Evolutionary conservation across 2,329 filamentous ascomycete species (phyloP).

Genomic region (Fusarium poae): DNA sequence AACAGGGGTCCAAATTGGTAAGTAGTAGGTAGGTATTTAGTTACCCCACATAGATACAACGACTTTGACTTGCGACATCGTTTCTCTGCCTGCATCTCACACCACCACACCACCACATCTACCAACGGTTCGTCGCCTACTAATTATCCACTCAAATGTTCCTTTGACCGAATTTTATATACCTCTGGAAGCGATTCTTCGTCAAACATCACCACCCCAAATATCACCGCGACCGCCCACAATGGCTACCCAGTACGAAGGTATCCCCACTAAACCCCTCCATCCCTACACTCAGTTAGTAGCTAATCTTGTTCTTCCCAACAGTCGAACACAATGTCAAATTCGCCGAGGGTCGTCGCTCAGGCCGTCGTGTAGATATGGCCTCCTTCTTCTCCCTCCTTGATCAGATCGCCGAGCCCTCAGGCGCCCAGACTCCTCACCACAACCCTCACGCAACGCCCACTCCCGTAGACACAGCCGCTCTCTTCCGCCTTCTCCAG

Average conservation of each 20-base stretch:
- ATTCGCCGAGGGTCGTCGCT: conserved; percentile 55
- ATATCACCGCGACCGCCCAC: conserved; percentile 21
- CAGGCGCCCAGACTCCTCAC: conserved; percentile 53
- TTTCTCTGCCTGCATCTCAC: conserved; percentile 37
- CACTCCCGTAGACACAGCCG: conserved; percentile 69
- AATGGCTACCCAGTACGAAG: conserved; percentile 71
- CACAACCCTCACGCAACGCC: conserved; percentile 70
- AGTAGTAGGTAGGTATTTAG: no score
- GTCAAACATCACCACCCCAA: background rate
- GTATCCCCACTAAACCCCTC: conserved; percentile 50
- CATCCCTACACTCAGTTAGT: conserved; percentile 1
- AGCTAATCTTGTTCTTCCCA: conserved; percentile 8
- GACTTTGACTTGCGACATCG: conserved; percentile 39
- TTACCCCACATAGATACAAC: conserved; percentile 22
- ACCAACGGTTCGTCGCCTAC: conserved; percentile 16
- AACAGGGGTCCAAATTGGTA: conserved; percentile 21
- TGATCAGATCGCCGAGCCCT: conserved; percentile 62
- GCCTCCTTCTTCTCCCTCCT: conserved; percentile 71
- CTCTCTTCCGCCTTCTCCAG: conserved; percentile 69
- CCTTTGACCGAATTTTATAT: background rate
- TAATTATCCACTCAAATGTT: background rate
- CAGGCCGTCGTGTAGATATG: conserved; percentile 72
- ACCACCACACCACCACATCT: background rate
- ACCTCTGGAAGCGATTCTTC: background rate
- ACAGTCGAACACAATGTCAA: conserved; percentile 75